These are phyloP conservation scores for Trichomonas vaginalis DNA, from an alignment of 208 protist genomes.

Conservation along the genomic window DNA sequence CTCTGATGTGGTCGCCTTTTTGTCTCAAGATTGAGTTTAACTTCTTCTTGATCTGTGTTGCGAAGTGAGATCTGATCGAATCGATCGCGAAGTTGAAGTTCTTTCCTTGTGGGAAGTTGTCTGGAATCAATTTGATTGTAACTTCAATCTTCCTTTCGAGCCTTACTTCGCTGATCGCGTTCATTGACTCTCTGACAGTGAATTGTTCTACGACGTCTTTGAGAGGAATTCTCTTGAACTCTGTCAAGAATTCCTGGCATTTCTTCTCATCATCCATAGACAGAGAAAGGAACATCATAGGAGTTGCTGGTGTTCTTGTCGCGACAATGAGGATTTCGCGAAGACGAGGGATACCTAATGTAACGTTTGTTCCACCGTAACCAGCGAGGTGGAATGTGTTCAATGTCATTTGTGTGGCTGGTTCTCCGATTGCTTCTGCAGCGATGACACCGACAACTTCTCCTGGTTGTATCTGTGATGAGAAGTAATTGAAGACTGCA, in stretches of 20 bases:
- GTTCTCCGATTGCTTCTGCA: slow-evolving; percentile 47
- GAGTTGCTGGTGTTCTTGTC: slow-evolving; percentile 47
- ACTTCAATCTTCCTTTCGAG: not conserved
- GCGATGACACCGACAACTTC: slow-evolving; percentile 48
- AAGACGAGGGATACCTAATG: slow-evolving; percentile 48
- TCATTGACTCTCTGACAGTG: not conserved
- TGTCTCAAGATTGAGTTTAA: not conserved
- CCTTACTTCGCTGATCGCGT: not conserved
- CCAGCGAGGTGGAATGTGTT: slow-evolving; percentile 99
- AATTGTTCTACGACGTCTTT: not conserved
- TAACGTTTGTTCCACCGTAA: slow-evolving; percentile 66
- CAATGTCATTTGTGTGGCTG: slow-evolving; percentile 95
- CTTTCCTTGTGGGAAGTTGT: not conserved
- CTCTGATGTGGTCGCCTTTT: not conserved
- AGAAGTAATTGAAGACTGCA: slow-evolving; percentile 3
- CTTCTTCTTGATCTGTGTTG: not conserved
- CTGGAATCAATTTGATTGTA: not conserved
- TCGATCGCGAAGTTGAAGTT: not conserved
- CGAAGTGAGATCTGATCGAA: not conserved
- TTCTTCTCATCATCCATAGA: not conserved
- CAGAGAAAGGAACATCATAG: slow-evolving; percentile 49
- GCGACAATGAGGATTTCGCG: slow-evolving; percentile 93
- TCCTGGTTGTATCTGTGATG: slow-evolving; percentile 35
- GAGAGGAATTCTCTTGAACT: slow-evolving; percentile 10
- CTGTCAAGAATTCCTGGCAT: not conserved